phyloP scores from a whole-genome alignment of 768 basidiomycete genomes.

The Gymnopilus junonius region DNA sequence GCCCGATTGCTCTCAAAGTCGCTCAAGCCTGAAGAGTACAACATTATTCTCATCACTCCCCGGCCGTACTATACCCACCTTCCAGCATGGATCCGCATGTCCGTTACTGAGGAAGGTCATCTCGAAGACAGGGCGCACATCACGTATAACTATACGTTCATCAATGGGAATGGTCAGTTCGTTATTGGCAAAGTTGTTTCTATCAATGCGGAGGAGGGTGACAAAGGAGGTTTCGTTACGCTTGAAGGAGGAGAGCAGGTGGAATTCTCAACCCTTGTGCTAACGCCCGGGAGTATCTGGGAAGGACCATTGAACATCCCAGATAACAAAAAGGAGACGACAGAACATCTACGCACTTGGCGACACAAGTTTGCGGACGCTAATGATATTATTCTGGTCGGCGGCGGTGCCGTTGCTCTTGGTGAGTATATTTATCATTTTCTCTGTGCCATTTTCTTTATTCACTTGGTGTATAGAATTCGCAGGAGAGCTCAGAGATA shows the following conservation, averaged over 20 bases:
- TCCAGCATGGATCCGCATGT: constrained; percentile 56
- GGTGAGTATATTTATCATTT: constrained; percentile 32
- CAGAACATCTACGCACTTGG: constrained; percentile 31
- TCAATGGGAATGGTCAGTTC: constrained; percentile 47
- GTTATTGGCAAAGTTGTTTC: constrained; percentile 43
- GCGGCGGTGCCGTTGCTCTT: constrained; percentile 59
- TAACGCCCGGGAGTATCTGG: constrained; percentile 65
- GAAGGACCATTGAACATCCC: constrained; percentile 53
- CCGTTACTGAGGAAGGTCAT: constrained; percentile 47
- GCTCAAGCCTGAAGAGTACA: constrained; percentile 51
- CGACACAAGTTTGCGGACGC: constrained; percentile 40
- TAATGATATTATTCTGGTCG: constrained; percentile 50
- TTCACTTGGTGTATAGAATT: constrained; percentile 30
- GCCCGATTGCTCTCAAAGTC: constrained; percentile 49
- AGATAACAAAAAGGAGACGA: constrained; percentile 28
- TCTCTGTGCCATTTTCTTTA: neutral
- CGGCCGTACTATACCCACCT: constrained; percentile 55
- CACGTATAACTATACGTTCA: constrained; percentile 54
- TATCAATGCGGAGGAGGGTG: constrained; percentile 29
- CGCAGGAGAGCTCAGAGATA: constrained; percentile 47
- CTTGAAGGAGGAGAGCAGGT: constrained; percentile 55
- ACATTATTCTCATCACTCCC: constrained; percentile 57
- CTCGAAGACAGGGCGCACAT: constrained; percentile 52
- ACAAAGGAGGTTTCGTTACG: constrained; percentile 38
- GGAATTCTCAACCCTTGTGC: constrained; percentile 57